These are phyloP conservation scores for Aureobasidium subglaciale DNA, from an alignment of 2,329 filamentous ascomycete genomes.

Conservation along the genomic window DNA sequence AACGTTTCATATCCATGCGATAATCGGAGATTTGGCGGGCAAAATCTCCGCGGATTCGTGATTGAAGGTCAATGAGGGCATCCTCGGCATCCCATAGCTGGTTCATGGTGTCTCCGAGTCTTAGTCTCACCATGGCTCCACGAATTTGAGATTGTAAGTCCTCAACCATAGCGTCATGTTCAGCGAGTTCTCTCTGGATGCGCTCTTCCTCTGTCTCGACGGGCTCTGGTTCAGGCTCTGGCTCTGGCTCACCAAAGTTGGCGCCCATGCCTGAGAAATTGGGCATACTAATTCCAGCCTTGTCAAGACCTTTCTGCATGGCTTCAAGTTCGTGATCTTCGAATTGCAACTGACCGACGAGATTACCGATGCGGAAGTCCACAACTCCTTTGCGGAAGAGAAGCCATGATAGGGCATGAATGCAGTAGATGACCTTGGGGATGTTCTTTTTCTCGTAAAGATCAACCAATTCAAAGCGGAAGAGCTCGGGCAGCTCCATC, in stretches of 20 bases:
- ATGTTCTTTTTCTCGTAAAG: conserved; percentile 99
- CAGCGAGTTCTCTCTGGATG: conserved; percentile 70
- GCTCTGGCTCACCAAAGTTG: conserved; percentile 78
- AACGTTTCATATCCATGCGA: conserved; percentile 71
- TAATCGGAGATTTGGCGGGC: conserved; percentile 77
- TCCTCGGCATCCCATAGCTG: conserved; percentile 80
- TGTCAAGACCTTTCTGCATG: conserved; percentile 94
- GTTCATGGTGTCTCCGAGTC: conserved; percentile 78
- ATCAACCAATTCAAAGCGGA: conserved; percentile 94
- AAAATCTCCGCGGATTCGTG: conserved; percentile 81
- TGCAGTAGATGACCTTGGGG: conserved; percentile 97
- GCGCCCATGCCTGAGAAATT: conserved; percentile 98
- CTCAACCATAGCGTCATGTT: conserved; percentile 63
- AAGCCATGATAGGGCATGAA: conserved; percentile 96
- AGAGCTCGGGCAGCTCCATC: conserved; percentile 86
- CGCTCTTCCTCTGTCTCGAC: conserved; percentile 85
- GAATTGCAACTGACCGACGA: conserved; percentile 93
- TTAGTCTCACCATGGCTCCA: conserved; percentile 70
- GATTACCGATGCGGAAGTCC: conserved; percentile 90
- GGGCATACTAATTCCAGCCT: conserved; percentile 89
- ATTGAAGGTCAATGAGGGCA: conserved; percentile 72
- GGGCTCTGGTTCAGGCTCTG: conserved; percentile 63
- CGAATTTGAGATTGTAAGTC: conserved; percentile 84
- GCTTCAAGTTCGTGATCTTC: conserved; percentile 96
- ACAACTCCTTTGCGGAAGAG: conserved; percentile 91